Evolutionary conservation across 2,329 filamentous ascomycete species (phyloP).

Genomic region (Diaporthe destruens): DNA sequence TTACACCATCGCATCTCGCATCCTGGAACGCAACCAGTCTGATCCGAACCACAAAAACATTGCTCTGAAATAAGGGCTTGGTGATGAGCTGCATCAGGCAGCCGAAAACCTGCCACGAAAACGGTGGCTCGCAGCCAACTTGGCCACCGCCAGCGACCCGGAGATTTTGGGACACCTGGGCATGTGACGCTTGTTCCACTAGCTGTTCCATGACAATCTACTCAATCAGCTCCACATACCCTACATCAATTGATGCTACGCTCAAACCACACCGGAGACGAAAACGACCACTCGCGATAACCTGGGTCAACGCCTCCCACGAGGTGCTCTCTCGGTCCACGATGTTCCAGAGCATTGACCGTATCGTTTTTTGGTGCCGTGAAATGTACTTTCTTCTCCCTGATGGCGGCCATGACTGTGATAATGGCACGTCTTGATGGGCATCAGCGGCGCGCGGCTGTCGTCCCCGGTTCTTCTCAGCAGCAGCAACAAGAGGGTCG

Average conservation of each 20-base stretch:
- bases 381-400: not conserved
- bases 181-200: not conserved
- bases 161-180: not conserved
- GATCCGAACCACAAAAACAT: not conserved
- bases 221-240: not conserved
- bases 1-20: not conserved
- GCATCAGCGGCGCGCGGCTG: not conserved
- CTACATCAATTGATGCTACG: not conserved
- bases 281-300: not conserved
- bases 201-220: not conserved
- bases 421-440: not conserved
- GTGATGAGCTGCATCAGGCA: not conserved
- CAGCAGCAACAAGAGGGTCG: not conserved
- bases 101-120: not conserved
- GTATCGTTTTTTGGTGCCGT: not conserved
- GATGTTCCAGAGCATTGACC: not conserved
- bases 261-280: not conserved
- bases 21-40: not conserved
- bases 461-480: not conserved
- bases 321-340: not conserved
- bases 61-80: not conserved
- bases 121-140: not conserved
- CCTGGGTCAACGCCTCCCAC: not conserved
- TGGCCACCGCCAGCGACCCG: not conserved
- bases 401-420: not conserved